These are phyloP conservation scores for Penicillium vulpinum DNA, from an alignment of 2,329 filamentous ascomycete species.

Conservation along the genomic window DNA sequence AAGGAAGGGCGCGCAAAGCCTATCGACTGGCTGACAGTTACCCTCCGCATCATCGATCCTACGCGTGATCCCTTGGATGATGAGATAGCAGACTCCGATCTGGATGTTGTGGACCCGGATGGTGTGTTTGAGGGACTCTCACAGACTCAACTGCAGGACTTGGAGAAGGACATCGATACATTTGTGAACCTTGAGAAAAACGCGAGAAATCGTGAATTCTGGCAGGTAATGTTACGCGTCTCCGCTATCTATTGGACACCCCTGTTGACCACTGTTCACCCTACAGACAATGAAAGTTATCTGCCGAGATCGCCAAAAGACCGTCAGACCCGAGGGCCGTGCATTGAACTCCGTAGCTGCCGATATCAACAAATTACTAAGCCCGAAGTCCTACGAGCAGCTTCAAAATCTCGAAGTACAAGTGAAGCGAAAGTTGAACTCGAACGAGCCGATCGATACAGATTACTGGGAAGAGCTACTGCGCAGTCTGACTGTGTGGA, in stretches of 20 bases:
- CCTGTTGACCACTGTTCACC: background rate
- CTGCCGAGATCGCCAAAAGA: constrained; percentile 72
- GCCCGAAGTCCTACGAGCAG: constrained; percentile 81
- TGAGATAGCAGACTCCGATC: constrained; percentile 72
- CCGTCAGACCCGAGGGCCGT: constrained; percentile 66
- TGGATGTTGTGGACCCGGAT: constrained; percentile 77
- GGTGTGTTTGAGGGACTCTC: constrained; percentile 74
- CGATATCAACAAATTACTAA: constrained; percentile 84
- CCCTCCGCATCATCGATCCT: constrained; percentile 80
- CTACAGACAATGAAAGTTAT: constrained; percentile 75
- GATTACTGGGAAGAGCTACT: constrained; percentile 98
- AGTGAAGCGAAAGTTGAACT: constrained; percentile 80
- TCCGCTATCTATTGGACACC: background rate
- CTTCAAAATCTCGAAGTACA: constrained; percentile 84
- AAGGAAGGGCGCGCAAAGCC: constrained; percentile 87
- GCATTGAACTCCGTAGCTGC: constrained; percentile 78
- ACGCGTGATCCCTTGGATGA: constrained; percentile 79
- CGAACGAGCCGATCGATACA: constrained; percentile 88
- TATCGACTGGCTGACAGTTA: constrained; percentile 92
- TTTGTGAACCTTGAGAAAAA: constrained; percentile 81
- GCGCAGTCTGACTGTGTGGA: constrained; percentile 81
- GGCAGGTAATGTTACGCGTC: constrained; percentile 59
- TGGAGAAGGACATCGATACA: constrained; percentile 78
- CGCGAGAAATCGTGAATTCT: constrained; percentile 78
- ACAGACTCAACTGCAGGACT: constrained; percentile 66